Percentiles rank a stretch among this genome's conserved stretches.
These are phyloP conservation scores for Blastomyces silverae DNA, from an alignment of 2,329 filamentous ascomycete species.

Conservation along the genomic window DNA sequence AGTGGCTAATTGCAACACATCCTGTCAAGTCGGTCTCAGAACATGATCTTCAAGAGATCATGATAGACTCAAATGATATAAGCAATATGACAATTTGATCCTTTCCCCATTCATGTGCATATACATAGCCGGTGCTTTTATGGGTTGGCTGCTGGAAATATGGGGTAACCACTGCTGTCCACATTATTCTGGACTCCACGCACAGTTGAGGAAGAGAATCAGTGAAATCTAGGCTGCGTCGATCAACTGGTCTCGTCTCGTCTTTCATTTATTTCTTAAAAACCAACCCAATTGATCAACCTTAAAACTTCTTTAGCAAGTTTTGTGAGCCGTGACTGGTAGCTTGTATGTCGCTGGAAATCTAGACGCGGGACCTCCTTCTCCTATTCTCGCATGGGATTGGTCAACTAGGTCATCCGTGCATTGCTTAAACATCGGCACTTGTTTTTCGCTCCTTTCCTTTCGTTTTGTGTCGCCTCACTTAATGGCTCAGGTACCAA, in stretches of 20 bases:
- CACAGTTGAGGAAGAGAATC: not conserved
- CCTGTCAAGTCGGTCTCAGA: not conserved
- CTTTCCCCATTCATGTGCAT: not conserved
- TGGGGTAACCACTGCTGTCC: not conserved
- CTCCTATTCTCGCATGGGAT: not conserved
- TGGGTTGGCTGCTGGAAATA: not conserved
- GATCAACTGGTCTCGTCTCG: not conserved
- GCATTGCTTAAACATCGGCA: not conserved
- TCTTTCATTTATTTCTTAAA: not conserved
- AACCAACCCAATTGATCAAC: not conserved
- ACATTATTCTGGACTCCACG: not conserved
- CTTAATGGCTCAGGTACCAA: not conserved
- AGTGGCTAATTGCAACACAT: not conserved
- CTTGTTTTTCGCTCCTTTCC: not conserved
- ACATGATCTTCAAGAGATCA: not conserved
- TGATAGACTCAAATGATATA: not conserved
- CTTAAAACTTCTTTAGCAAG: not conserved
- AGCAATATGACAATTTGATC: not conserved
- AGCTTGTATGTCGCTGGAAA: not conserved
- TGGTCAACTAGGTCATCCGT: not conserved
- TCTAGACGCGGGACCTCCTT: not conserved
- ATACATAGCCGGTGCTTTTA: not conserved
- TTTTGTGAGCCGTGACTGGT: not conserved
- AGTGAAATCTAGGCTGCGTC: not conserved
- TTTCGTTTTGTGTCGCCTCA: not conserved